phyloP scores from a whole-genome alignment of 495 filamentous ascomycete genomes.

The Trichoderma asperelloides region DNA sequence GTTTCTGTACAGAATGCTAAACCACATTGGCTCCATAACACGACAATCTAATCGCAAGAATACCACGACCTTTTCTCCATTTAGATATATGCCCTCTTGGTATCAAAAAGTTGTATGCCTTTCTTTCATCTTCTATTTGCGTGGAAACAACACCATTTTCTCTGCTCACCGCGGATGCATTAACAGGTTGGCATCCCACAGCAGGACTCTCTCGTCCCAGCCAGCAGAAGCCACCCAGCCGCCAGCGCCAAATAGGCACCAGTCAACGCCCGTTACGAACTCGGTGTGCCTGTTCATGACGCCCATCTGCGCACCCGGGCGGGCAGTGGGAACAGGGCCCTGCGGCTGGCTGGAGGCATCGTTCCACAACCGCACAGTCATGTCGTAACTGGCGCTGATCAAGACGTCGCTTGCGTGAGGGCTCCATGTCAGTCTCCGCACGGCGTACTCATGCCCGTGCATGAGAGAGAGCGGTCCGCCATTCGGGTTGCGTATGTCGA shows the following conservation, averaged over 20 bases:
- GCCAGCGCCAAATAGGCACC: constrained; percentile 91
- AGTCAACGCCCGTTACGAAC: constrained; percentile 95
- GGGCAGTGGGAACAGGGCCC: constrained; percentile 18
- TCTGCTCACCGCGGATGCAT: constrained; percentile 17
- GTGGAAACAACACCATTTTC: not conserved
- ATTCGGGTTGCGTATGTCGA: constrained; percentile 69
- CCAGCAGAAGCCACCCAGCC: constrained; percentile 91
- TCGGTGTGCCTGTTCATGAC: constrained; percentile 89
- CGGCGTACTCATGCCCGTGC: constrained; percentile 81
- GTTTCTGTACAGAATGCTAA: too few relatives aligned
- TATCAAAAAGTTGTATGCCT: not conserved
- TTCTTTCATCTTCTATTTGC: not conserved
- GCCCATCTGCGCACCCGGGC: constrained; percentile 63
- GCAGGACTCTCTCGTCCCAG: constrained; percentile 84
- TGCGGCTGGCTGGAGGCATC: constrained; percentile 50
- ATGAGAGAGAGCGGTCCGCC: constrained; percentile 64
- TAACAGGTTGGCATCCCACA: constrained; percentile 72
- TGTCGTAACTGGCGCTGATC: constrained; percentile 88
- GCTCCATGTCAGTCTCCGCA: constrained; percentile 77
- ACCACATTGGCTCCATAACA: not conserved
- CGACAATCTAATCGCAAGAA: not conserved
- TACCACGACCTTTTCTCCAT: not conserved
- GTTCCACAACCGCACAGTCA: constrained; percentile 90
- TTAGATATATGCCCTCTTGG: not conserved
- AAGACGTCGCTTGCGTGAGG: constrained; percentile 82